Base-by-base conservation (phyloP, 192 early-diverging fungal species). In the Spinellus fusiger region DNA sequence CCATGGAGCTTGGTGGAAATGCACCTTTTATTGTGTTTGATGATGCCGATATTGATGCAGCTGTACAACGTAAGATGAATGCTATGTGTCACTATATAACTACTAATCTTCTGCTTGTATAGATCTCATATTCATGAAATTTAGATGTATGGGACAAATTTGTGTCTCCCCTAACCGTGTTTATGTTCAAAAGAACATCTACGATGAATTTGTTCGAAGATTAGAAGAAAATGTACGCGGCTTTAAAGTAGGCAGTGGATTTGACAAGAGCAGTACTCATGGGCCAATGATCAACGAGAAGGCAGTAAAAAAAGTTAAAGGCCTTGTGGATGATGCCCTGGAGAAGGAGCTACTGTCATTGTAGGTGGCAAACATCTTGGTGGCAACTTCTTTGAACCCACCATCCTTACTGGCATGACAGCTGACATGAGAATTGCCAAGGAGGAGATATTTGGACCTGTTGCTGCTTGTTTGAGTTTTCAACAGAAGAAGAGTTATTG, bases 371-470 rank as follows among this genome's bases (percentile, higher is more conserved):
- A n/a, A 1, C 23, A 63, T 34, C 32, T 26, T 13, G 55, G 64
- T n/a, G 91, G 89, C 22, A 82, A 85, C 53, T 96, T 90, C 66
- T 92, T 84, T 60, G 79, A 88, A 29, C 93, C 93, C 18, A 95
- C 94, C 1, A 79, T 96, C 20, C 63, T 96, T 28, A 73, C 75
- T 1, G 77, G 81, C n/a, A 84, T 91, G 67, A 78, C 74, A 6
- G 75, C 80, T 33, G 74, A 80, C 27, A 90, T 92, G 86, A 61
- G 62, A 13, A 83, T 95, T 50, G 66, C 82, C 26, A 73, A 64
- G 18, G 89, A 93, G 67, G 95, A 97, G 70, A 89, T 87, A 5
- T 97, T 97, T 83, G 95, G 95, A 7, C 94, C 95, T 8, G 80
- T n/a, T n/a, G n/a, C n/a, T n/a, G n/a, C n/a, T n/a, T n/a, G n/a